phyloP scores from a whole-genome alignment of 768 basidiomycete genomes.

The Mycena belliarum region DNA sequence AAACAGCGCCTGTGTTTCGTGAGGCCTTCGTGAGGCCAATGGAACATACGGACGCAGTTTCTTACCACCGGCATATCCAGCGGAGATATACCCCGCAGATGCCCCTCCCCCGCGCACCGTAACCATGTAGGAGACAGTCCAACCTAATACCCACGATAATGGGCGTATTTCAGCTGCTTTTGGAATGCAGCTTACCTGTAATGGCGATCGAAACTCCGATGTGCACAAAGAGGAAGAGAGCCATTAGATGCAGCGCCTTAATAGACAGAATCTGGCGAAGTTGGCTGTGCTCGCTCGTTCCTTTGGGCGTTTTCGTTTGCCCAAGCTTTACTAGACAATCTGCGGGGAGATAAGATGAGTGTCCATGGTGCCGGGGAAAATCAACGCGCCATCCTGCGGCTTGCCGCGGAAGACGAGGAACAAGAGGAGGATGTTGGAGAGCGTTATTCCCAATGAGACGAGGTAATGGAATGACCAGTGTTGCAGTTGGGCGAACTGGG shows the following conservation, averaged over 20 bases:
- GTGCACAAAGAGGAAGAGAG: slow-evolving; percentile 46
- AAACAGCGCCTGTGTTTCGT: slow-evolving; percentile 46
- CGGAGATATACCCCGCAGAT: slow-evolving; percentile 49
- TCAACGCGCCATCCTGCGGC: slow-evolving; percentile 29
- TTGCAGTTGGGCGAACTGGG: slow-evolving; percentile 54
- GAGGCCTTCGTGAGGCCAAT: background rate
- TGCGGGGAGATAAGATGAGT: background rate
- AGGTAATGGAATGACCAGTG: slow-evolving; percentile 70
- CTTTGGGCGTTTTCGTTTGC: slow-evolving; percentile 25
- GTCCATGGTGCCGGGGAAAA: background rate
- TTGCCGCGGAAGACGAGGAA: slow-evolving; percentile 31
- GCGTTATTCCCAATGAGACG: slow-evolving; percentile 51
- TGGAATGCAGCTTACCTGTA: slow-evolving; percentile 34
- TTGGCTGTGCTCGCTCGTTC: slow-evolving; percentile 28
- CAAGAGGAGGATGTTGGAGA: slow-evolving; percentile 35
- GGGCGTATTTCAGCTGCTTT: background rate
- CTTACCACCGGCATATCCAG: slow-evolving; percentile 41
- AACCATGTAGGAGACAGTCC: slow-evolving; percentile 56
- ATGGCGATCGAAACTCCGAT: slow-evolving; percentile 52
- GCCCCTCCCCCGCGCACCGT: slow-evolving; percentile 47
- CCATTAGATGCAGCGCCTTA: slow-evolving; percentile 43
- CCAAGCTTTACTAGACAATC: slow-evolving; percentile 24
- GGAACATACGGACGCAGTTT: too few species aligned
- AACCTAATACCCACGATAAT: slow-evolving; percentile 33
- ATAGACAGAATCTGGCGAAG: slow-evolving; percentile 47